phyloP scores from a whole-genome alignment of 331 rosid species.

The Phaseolus coccineus region DNA sequence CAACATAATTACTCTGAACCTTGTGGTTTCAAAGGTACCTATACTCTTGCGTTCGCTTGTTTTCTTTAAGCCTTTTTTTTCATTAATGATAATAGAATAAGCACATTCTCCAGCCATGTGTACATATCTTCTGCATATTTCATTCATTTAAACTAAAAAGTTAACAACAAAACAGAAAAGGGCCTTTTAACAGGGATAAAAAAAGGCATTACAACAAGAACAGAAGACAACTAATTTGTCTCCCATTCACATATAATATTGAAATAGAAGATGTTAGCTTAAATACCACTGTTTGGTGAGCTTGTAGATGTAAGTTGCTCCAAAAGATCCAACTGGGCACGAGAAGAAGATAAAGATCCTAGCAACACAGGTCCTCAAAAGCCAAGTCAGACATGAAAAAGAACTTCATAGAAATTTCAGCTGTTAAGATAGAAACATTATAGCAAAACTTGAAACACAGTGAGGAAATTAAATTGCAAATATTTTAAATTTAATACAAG shows the following conservation, averaged over 20 bases:
- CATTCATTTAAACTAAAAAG: slow-evolving; percentile 12
- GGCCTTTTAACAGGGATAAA: background rate
- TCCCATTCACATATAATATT: background rate
- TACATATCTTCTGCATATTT: background rate
- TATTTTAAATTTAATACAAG: background rate
- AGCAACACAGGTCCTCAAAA: slow-evolving; percentile 27
- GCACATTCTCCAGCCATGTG: background rate
- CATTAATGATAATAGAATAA: background rate
- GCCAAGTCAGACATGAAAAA: slow-evolving; percentile 8
- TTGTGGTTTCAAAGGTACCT: background rate
- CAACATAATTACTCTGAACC: slow-evolving; percentile 11
- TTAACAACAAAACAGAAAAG: slow-evolving; percentile 33
- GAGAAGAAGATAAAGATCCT: slow-evolving; percentile 83
- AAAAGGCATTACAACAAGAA: slow-evolving; percentile 27
- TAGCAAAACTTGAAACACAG: background rate
- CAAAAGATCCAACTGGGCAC: slow-evolving; percentile 85
- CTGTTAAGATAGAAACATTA: background rate
- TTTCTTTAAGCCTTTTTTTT: background rate
- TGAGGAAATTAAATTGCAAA: slow-evolving; percentile 1
- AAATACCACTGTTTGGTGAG: slow-evolving; percentile 64
- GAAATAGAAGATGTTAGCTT: slow-evolving; percentile 20
- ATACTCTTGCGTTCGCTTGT: background rate
- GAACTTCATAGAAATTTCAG: background rate
- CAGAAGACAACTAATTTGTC: slow-evolving; percentile 13
- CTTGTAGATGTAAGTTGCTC: slow-evolving; percentile 86